Conservation (phyloP, 805 yeast genomes). For the Suhomyces prunicola region DNA sequence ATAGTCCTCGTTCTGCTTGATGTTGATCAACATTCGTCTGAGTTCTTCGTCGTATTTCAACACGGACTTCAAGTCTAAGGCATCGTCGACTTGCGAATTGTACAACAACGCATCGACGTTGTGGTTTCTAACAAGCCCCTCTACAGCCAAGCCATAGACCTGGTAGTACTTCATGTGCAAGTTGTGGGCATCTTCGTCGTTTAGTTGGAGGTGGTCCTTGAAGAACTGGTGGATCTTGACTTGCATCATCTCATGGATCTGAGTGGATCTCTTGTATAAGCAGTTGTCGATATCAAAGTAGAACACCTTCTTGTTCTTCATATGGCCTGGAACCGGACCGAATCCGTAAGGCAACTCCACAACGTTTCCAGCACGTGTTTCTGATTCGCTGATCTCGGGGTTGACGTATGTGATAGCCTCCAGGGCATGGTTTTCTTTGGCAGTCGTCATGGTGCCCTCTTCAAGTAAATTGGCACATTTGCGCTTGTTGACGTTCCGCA, state of each 20-base stretch:
- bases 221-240: slow-evolving; percentile 79
- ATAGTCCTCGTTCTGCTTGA: slow-evolving; percentile 47
- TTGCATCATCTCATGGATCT: slow-evolving; percentile 86
- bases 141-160: slow-evolving; percentile 88
- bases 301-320: slow-evolving; percentile 42
- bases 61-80: slow-evolving; percentile 80
- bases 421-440: background rate
- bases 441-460: background rate
- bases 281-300: slow-evolving; percentile 95
- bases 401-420: slow-evolving; percentile 17
- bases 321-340: slow-evolving; percentile 31
- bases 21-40: slow-evolving; percentile 47
- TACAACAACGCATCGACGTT: slow-evolving; percentile 86
- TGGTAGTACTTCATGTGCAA: slow-evolving; percentile 76
- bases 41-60: slow-evolving; percentile 58
- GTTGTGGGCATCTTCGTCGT: slow-evolving; percentile 68
- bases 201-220: slow-evolving; percentile 55
- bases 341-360: slow-evolving; percentile 30
- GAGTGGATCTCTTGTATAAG: slow-evolving; percentile 68
- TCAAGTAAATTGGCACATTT: background rate
- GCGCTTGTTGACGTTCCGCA: background rate
- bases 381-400: slow-evolving; percentile 19
- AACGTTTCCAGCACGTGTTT: slow-evolving; percentile 9
- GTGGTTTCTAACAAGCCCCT: slow-evolving; percentile 72
- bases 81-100: slow-evolving; percentile 86